Base-by-base conservation (phyloP, 345 rosid genomes). In the Luvunga scandens region DNA sequence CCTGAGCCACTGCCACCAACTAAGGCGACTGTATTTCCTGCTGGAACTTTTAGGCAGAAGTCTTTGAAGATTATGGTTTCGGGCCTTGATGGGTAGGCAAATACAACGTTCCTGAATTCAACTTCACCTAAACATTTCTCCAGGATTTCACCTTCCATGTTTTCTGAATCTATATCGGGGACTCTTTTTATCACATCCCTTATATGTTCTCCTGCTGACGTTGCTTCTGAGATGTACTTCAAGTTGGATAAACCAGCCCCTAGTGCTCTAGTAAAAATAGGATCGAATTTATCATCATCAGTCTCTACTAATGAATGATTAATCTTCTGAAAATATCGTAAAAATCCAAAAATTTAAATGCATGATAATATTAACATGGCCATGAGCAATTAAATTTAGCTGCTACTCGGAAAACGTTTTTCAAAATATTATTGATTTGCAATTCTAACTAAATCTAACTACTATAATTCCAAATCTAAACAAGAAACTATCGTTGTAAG, bases 1-100 rank as follows among this genome's bases (percentile, higher is more conserved):
- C 97, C 97, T 0, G 98, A 94, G 7, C 98, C 98, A 57, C 98
- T 94, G 31, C 94, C 86, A 3, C 98, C 97, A 36, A 94, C 98
- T 69, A 92, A 79, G 53, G 98, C 98, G 71, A 90, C 83, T 1
- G 94, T 91, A 75, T 78, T 91, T 21, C 93, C 97, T 0, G 94
- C 81, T 2, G 93, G 92, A 4, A 92, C 69, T 60, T 68, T 83
- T 0, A 94, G 83, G 78, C 88, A 71, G 50, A 94, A 93, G 34
- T 90, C 83, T 53, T 79, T 69, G 25, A 92, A 89, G 62, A 91
- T 83, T 14, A 56, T 73, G 80, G 74, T 86, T 48, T 89, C 94
- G 0, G 89, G 91, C 81, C 96, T 87, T 1, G 97, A 92, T 33
- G 98, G 97, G 75, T 93, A 94, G 38, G 87, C 86, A 71, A 92